phyloP scores from a whole-genome alignment of 331 rosid genomes.

The Ulmus americana region DNA sequence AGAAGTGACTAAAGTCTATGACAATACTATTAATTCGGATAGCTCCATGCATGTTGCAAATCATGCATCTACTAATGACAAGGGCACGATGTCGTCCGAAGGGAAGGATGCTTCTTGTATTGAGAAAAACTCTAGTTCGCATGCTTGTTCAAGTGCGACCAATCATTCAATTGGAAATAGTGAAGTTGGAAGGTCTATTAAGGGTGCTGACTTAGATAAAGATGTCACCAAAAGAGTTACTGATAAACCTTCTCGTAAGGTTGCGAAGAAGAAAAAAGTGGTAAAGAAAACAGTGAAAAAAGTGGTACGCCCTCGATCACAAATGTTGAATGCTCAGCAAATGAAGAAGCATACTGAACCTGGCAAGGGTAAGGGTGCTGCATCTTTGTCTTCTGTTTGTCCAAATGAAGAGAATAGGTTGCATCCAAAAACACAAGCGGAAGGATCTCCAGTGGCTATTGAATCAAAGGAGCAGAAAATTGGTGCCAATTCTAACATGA shows the following conservation, averaged over 20 bases:
- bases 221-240: conserved; percentile 20
- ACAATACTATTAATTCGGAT: conserved; percentile 23
- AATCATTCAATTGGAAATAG: conserved; percentile 28
- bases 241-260: conserved; percentile 28
- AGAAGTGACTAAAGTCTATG: conserved; percentile 18
- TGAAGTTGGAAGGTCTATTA: conserved; percentile 23
- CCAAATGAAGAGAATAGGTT: conserved; percentile 22
- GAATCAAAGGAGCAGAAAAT: conserved; percentile 33
- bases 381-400: conserved; percentile 17
- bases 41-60: conserved; percentile 24
- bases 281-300: conserved; percentile 64
- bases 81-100: conserved; percentile 23
- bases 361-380: conserved; percentile 23
- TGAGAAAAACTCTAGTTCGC: conserved; percentile 28
- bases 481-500: conserved; percentile 29
- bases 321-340: conserved; percentile 23
- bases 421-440: conserved; percentile 31
- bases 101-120: conserved; percentile 13
- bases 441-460: conserved; percentile 17
- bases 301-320: conserved; percentile 32
- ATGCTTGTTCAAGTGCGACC: conserved; percentile 22
- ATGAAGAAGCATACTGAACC: conserved; percentile 25
- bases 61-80: conserved; percentile 21
- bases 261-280: conserved; percentile 58
- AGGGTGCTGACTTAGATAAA: conserved; percentile 24